phyloP scores from a whole-genome alignment of 2,329 filamentous ascomycete genomes.

The Gremmenia infestans region DNA sequence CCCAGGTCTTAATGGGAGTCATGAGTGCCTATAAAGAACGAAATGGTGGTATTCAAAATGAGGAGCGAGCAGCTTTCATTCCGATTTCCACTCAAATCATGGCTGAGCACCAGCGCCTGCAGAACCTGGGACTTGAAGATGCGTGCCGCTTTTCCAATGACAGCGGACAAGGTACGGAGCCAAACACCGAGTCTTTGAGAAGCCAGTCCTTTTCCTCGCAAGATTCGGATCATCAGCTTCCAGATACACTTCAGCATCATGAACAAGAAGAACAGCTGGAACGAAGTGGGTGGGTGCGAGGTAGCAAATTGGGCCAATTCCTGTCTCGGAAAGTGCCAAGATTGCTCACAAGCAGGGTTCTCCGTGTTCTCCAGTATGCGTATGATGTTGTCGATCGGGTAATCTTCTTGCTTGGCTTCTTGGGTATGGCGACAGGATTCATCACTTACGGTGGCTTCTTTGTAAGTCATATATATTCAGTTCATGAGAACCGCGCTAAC shows the following conservation, averaged over 20 bases:
- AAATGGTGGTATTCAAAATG: conserved; percentile 27
- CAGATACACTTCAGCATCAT: background rate
- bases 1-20: conserved; percentile 58
- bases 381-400: conserved; percentile 71
- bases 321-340: conserved; percentile 50
- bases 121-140: conserved; percentile 33
- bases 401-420: conserved; percentile 73
- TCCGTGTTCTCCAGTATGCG: conserved; percentile 51
- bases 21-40: conserved; percentile 23
- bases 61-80: conserved; percentile 56
- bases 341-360: conserved; percentile 50
- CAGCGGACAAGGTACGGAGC: conserved; percentile 68
- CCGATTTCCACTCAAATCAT: conserved; percentile 55
- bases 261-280: conserved; percentile 39
- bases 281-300: conserved; percentile 37
- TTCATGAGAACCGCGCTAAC: background rate
- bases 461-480: conserved; percentile 50
- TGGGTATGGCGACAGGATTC: conserved; percentile 65
- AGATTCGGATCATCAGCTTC: conserved; percentile 36
- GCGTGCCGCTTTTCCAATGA: conserved; percentile 61
- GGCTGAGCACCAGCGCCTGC: conserved; percentile 45
- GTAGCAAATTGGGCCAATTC: conserved; percentile 43
- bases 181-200: conserved; percentile 59
- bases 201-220: conserved; percentile 60
- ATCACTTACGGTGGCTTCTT: conserved; percentile 80